Base-by-base conservation (phyloP, 306 rosid species). In the Sophora flavescens region DNA sequence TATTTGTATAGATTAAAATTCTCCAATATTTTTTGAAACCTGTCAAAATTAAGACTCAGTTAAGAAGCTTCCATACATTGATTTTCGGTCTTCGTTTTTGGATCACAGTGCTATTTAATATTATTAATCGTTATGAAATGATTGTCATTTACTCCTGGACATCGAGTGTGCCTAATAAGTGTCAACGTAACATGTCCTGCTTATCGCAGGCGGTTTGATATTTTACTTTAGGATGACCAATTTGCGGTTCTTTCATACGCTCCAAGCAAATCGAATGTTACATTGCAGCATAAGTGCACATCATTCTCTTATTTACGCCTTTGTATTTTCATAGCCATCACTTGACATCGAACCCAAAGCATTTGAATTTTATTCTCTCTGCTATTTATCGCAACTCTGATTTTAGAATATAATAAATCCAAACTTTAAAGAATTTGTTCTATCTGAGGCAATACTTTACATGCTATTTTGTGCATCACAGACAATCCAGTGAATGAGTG, bases 1-100 rank as follows among this genome's bases (percentile, higher is more conserved):
- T 88, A 74, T 75, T 82, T 91, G 92, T 85, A 82, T 81, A 89
- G 85, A 74, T 76, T 53, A 81, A 35, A 80, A 57, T 15, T 59
- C 66, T 45, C 75, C 0, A 22, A 81, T 66, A 69, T 76, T 74
- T 71, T 70, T 53, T 22, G 56, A 22, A 22, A 22, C 22, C 39
- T 78, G 17, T 63, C 1, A 15, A 53, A 9, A 44, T 44, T 70
- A 41, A 53, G 63, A 30, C 65, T 52, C 54, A 51, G 67, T 74
- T 80, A 33, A 62, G 63, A 76, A 73, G 61, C 61, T 67, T 70
- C 39, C 76, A 69, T 76, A 69, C 62, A 68, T 74, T 74, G 76
- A 38, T 58, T 28, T 68, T 35, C 75, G 4, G 30, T 58, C 36
- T 6, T 11, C 3, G 22, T 47, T 6, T 51, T 30, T 54, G 68